These are phyloP conservation scores for Arthromyces matolae DNA, from an alignment of 768 basidiomycete species.

Conservation along the genomic window DNA sequence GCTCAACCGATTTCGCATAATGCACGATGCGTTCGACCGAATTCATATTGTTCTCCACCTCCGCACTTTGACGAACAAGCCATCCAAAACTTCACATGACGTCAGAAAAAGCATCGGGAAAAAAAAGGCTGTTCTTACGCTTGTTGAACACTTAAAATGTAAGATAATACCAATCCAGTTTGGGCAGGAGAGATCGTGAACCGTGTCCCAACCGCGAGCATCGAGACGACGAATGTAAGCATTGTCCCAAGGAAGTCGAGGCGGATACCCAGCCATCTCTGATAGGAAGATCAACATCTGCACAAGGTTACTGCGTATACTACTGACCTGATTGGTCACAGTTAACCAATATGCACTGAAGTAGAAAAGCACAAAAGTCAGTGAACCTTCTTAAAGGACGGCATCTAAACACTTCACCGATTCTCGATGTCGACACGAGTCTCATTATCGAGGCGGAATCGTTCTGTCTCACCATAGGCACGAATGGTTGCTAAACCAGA, in stretches of 20 bases:
- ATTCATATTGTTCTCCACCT: constrained; percentile 94
- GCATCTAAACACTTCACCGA: no score
- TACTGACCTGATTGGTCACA: constrained; percentile 67
- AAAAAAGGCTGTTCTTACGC: constrained; percentile 28
- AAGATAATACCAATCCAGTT: constrained; percentile 74
- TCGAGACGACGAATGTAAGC: constrained; percentile 72
- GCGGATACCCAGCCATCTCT: constrained; percentile 86
- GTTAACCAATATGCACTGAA: constrained; percentile 86
- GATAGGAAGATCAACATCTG: constrained; percentile 4
- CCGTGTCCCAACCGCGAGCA: constrained; percentile 73
- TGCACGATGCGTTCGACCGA: constrained; percentile 82
- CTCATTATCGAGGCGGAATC: constrained; percentile 76
- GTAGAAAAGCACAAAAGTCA: background rate
- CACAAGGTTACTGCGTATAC: background rate
- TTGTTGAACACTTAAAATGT: constrained; percentile 78
- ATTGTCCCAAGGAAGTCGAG: constrained; percentile 79
- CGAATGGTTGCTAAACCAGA: constrained; percentile 85
- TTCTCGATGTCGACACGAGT: constrained; percentile 82
- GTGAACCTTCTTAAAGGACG: no score
- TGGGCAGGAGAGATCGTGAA: constrained; percentile 76
- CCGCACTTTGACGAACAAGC: constrained; percentile 74
- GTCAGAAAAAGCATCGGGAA: constrained; percentile 6
- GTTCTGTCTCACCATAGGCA: constrained; percentile 75
- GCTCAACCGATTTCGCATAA: constrained; percentile 77
- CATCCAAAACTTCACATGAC: constrained; percentile 53